Evolutionary conservation across 2,329 filamentous ascomycete species (phyloP).

Genomic region (Pestalotiopsis sp.): DNA sequence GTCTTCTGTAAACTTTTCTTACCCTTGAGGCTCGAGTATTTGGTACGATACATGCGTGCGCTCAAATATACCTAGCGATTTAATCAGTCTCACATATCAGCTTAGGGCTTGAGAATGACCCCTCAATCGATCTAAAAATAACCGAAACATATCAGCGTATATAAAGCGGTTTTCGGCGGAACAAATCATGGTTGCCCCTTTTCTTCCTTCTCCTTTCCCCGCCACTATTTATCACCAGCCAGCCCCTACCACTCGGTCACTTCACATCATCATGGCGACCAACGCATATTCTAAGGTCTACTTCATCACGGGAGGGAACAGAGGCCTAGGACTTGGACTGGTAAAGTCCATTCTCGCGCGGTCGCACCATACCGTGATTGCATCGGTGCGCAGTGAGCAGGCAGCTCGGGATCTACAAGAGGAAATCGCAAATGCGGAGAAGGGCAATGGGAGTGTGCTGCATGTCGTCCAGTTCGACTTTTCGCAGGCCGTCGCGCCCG

Average conservation of each 20-base stretch:
- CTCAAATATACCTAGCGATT: not conserved
- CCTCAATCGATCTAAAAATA: not conserved
- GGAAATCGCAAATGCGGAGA: constrained; percentile 22
- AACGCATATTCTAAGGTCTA: constrained; percentile 27
- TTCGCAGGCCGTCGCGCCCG: constrained; percentile 25
- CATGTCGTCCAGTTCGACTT: constrained; percentile 42
- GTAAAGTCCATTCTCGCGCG: constrained; percentile 44
- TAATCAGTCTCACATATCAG: not conserved
- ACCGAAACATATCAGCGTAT: not conserved
- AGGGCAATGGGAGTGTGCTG: constrained; percentile 31
- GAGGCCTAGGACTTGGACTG: constrained; percentile 43
- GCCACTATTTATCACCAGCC: not conserved
- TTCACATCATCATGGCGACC: not conserved
- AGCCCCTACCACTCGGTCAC: not conserved
- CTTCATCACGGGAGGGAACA: constrained; percentile 43
- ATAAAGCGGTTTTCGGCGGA: not conserved
- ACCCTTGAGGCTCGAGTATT: no score
- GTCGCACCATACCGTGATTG: constrained; percentile 54
- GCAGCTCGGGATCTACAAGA: constrained; percentile 22
- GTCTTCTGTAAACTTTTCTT: no score
- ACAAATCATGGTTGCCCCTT: not conserved
- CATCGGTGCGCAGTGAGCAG: constrained; percentile 36
- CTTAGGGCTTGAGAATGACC: not conserved
- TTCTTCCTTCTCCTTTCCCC: not conserved
- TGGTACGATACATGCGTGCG: no score